Evolutionary conservation across 2,329 filamentous ascomycete genomes (phyloP), one percentile per base, ranked within the genome.

Genomic region (Fusarium annulatum): DNA sequence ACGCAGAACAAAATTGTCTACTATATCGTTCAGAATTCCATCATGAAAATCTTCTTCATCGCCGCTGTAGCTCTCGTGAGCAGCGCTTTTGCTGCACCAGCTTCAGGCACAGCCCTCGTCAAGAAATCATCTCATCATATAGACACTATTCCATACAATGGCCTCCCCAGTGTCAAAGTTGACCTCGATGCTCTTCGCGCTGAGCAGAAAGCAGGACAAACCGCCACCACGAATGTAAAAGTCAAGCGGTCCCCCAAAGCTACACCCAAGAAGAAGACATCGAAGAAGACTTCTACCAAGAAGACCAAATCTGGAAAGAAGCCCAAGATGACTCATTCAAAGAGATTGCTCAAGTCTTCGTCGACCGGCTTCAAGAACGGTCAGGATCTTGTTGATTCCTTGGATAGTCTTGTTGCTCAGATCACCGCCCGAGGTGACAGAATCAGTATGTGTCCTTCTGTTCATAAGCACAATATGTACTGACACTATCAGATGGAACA

Each of bases 351-450:
- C 6, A 53, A 58, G n/a, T 15, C 42, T 16, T 30, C 34, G 3
- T 28, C 58, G 2, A 53, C 45, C 0, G 59, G 66, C 12, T 69
- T 69, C 46, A 69, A 53, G 30, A 60, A 42, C 3, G 42, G 46
- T 5, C n/a, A 43, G 2, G 66, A 69, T 18, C 43, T 69, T 11
- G 23, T 53, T 12, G 28, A 34, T 10, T 36, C 30, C 0, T 10
- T 69, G 59, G 52, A 45, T 19, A 69, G 45, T 19, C 61, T 69
- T 33, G n/a, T 69, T 18, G 36, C 49, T 4, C 30, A 64, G 4
- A 10, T 65, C 3, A 18, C 52, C 15, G 6, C 36, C 1, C 46
- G 52, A 0, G 21, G 45, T 14, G 41, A 53, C 21, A 41, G 26
- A 1, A 70, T 65, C 9, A 64, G 67, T 69, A 59, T 9, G 30